Evolutionary conservation across 225 moss, liverwort and hornwort species (phyloP), one percentile per base, ranked within the genome.

Genomic region (Takakia lepidozioides): DNA sequence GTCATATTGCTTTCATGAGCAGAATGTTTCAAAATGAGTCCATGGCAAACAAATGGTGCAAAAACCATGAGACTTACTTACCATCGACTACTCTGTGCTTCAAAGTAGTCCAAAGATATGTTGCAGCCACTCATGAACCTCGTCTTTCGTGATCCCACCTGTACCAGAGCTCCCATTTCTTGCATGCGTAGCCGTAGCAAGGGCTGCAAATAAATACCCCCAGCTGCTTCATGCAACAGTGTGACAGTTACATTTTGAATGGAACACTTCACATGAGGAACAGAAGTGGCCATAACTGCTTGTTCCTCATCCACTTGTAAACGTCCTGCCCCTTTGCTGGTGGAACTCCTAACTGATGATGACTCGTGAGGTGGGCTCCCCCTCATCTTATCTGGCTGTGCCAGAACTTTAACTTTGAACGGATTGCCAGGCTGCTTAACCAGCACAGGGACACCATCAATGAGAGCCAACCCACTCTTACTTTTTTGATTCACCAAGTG

Each of bases 401-500:
- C 80, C 41, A 93, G 66, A 32, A 93, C 57, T 43, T 91, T 85
- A 37, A 91, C 71, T 62, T 98, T 98, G 71, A 87, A 98, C 8
- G 98, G 82, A 52, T 81, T 87, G 32, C 98, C 98, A 18, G 98
- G 95, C 46, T 78, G 80, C 64, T 75, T 79, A 10, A 98, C 91
- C 55, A 91, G 38, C 51, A 91, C 78, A 8, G 95, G 87, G 11
- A 74, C 80, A 29, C 84, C 86, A 36, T 90, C 90, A 46, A 82
- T 51, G 28, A 98, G 84, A 0, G 90, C 82, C 26, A 98, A 62
- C 18, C 84, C 84, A 47, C 64, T 74, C 64, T 85, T 90, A 59
- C 77, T 80, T 67, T 98, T 98, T 59, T 87, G 80, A 60, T 98
- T 98, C 25, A 98, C 67, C 61, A 98, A 66, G 64, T 90, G 82